phyloP scores from a whole-genome alignment of 768 basidiomycete species.

The Symmetrospora coprosmae region DNA sequence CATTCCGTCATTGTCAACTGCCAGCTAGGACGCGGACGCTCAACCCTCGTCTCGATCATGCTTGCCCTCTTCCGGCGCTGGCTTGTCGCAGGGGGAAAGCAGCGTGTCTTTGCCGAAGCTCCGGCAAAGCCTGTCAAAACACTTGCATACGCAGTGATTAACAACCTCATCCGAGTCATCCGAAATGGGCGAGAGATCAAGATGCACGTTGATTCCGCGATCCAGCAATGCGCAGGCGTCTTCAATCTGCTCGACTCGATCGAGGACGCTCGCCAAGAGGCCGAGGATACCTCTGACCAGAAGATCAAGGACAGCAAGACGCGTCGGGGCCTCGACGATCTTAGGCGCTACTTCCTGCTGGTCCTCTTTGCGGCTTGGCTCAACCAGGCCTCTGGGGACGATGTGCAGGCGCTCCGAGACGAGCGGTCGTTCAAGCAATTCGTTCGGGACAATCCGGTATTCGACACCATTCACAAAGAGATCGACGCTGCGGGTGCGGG shows the following conservation, averaged over 20 bases:
- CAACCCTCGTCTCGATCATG: constrained; percentile 73
- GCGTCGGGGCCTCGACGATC: constrained; percentile 53
- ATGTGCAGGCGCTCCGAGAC: constrained; percentile 24
- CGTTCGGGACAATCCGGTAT: constrained; percentile 59
- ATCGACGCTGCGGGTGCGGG: constrained; percentile 61
- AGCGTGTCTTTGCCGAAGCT: constrained; percentile 14
- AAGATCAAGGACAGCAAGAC: constrained; percentile 54
- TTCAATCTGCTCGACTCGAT: constrained; percentile 78
- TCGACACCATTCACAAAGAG: constrained; percentile 89
- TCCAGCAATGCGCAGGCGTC: constrained; percentile 69
- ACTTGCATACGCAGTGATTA: constrained; percentile 64
- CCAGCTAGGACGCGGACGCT: constrained; percentile 81
- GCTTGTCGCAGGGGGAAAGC: constrained; percentile 1
- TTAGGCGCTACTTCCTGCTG: constrained; percentile 53
- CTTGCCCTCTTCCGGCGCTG: constrained; percentile 37
- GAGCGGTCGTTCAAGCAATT: constrained; percentile 55
- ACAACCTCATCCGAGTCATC: constrained; percentile 55
- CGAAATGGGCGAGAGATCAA: constrained; percentile 77
- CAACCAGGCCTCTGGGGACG: constrained; percentile 25
- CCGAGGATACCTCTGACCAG: constrained; percentile 63
- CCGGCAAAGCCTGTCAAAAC: constrained; percentile 11
- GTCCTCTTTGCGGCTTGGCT: constrained; percentile 28
- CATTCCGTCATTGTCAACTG: constrained; percentile 75
- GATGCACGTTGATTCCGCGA: constrained; percentile 57
- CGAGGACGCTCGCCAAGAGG: constrained; percentile 60